Base-by-base conservation (phyloP, 2,329 filamentous ascomycete species). In the Trichoderma pleuroti region DNA sequence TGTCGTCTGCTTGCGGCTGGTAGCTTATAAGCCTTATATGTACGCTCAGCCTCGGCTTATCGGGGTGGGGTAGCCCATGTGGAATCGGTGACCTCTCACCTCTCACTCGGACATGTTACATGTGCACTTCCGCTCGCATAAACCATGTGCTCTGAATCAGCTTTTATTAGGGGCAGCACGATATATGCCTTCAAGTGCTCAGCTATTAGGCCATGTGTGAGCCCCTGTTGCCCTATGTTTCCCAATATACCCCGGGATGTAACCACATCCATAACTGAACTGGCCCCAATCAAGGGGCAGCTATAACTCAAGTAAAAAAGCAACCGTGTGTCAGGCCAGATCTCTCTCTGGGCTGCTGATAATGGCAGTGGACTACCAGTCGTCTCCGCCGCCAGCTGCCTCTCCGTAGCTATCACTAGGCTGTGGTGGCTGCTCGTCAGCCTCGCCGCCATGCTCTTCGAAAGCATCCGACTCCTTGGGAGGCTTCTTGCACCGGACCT, bases 401-500 rank as follows among this genome's bases (percentile, higher is more conserved):
- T 28, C 49, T n/a, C 18, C 54, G 6, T 52, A 46, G 39, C 56
- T 42, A n/a, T 61, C 34, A 28, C 68, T 42, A 24, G 60, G 52
- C 24, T 70, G 49, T 5, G 36, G 21, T 5, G 49, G 52, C n/a
- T 59, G 57, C 10, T 49, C 66, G 39, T 26, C 66, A 9, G 26
- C 32, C n/a, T 52, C 46, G 12, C 34, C 42, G 21, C 42, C 36
- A 6, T 54, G 39, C n/a, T 14, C 11, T 49, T 28, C 34, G 24
- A 21, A 66, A 11, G 42, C 68, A 1, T 61, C 70, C 1, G 68
- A 63, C 3, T 74, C 74, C 49, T 71, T 70, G 2, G 68, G 77
- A 32, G 76, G 75, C 62, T 77, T 68, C 74, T 81, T 81, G 77
- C 81, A 82, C 12, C 80, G 76, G 46, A 81, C 79, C 69, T 81